Evolutionary conservation across 2,329 filamentous ascomycete species (phyloP).

Genomic region (Esteya vermicola): DNA sequence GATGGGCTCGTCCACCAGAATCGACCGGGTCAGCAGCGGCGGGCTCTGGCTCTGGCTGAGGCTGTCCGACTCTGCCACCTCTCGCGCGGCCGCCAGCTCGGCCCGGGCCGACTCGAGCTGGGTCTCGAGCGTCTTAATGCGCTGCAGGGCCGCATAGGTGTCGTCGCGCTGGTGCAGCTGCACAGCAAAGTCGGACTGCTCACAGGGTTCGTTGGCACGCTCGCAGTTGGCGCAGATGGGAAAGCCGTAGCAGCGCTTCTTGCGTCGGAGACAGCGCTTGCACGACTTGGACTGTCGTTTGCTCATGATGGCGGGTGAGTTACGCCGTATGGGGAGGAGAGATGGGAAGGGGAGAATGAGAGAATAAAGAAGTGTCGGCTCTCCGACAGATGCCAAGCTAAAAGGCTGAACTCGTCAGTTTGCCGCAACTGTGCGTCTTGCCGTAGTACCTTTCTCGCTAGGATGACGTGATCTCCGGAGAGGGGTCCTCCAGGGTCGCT

Average conservation of each 20-base stretch:
- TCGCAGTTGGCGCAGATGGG: constrained; percentile 7
- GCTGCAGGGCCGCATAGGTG: constrained; percentile 1
- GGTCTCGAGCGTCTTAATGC: constrained; percentile 4
- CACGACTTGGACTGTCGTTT: constrained; percentile 6
- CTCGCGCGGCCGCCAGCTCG: neutral
- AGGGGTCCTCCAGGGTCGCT: neutral
- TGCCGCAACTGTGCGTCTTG: too few species aligned
- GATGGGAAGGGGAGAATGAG: too few species aligned
- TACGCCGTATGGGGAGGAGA: too few species aligned
- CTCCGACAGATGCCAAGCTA: too few species aligned
- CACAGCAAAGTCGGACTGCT: constrained; percentile 5
- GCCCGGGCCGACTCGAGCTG: constrained; percentile 1
- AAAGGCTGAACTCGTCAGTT: neutral
- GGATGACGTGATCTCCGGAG: neutral
- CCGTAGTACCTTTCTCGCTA: too few species aligned
- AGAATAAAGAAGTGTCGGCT: too few species aligned
- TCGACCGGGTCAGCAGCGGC: neutral
- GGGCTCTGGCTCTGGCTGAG: neutral
- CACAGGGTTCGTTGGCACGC: constrained; percentile 3
- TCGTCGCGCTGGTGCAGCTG: constrained; percentile 5
- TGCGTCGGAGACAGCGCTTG: constrained; percentile 6
- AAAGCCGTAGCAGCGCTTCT: constrained; percentile 7
- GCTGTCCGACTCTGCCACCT: neutral
- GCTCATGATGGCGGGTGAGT: neutral
- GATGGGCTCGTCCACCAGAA: too few species aligned